Conservation (phyloP, 2,329 filamentous ascomycete species). For the Pseudocercospora musae region DNA sequence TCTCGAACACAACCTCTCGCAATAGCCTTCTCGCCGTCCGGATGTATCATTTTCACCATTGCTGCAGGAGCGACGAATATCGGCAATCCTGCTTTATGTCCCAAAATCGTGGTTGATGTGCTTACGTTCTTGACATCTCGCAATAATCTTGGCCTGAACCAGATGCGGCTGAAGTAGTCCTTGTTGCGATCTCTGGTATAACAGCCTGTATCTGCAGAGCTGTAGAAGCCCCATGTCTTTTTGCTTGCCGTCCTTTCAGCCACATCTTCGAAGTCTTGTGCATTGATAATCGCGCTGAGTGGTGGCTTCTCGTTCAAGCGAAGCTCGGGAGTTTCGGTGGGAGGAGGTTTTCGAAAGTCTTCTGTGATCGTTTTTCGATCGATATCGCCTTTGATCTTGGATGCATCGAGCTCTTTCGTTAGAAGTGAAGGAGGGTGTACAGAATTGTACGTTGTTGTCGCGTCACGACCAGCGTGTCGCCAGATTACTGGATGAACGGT, state of each 20-base stretch:
- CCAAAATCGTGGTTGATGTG: conserved; percentile 37
- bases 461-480: conserved; percentile 53
- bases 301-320: conserved; percentile 42
- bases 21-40: conserved; percentile 39
- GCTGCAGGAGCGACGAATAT: conserved; percentile 39
- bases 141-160: conserved; percentile 48
- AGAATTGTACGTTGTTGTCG: conserved; percentile 52
- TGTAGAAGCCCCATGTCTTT: conserved; percentile 48
- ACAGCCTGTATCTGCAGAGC: conserved; percentile 51
- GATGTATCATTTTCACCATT: conserved; percentile 38
- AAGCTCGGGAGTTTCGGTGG: conserved; percentile 30
- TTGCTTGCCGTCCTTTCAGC: conserved; percentile 37
- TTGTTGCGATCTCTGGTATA: conserved; percentile 46
- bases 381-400: conserved; percentile 39
- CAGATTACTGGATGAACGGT: conserved; percentile 41
- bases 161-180: conserved; percentile 44
- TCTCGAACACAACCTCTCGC: conserved; percentile 30
- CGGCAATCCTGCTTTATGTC: conserved; percentile 34
- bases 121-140: conserved; percentile 38
- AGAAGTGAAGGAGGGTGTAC: conserved; percentile 49
- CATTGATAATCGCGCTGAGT: conserved; percentile 46
- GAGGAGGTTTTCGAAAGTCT: conserved; percentile 32
- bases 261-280: conserved; percentile 46
- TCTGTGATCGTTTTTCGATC: conserved; percentile 29
- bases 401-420: conserved; percentile 41